phyloP scores from a whole-genome alignment of 768 basidiomycete genomes.

The Boletus tomentosulus region DNA sequence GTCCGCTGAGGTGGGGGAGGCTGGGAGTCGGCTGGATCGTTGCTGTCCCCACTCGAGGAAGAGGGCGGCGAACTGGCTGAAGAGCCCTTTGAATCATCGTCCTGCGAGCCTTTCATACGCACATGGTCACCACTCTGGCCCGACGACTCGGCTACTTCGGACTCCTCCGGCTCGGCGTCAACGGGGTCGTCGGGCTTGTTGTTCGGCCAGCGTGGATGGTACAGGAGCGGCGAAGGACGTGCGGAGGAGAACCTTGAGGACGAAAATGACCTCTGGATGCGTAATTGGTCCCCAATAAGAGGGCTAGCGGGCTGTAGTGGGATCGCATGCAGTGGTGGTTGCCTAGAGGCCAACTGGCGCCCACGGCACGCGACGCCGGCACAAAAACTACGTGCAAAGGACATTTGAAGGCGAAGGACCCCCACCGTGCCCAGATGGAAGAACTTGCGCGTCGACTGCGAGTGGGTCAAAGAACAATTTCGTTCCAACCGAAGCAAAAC shows the following conservation, averaged over 20 bases:
- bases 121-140: conserved; percentile 14
- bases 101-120: conserved; percentile 25
- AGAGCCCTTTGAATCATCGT: conserved; percentile 31
- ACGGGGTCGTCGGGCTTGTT: conserved; percentile 28
- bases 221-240: conserved; percentile 30
- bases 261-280: conserved; percentile 24
- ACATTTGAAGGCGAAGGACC: conserved; percentile 21
- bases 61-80: conserved; percentile 32
- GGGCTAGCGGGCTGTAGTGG: conserved; percentile 5
- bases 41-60: conserved; percentile 38
- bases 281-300: conserved; percentile 6
- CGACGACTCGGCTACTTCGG: conserved; percentile 23
- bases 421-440: conserved; percentile 10
- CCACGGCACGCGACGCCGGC: conserved; percentile 9
- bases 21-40: conserved; percentile 37
- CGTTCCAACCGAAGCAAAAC: no score
- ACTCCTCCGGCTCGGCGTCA: conserved; percentile 22
- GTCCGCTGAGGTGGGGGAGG: conserved; percentile 37
- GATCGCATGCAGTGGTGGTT: conserved; percentile 11
- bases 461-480: not conserved
- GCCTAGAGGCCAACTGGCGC: conserved; percentile 8
- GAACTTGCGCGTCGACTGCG: not conserved
- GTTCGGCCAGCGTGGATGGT: conserved; percentile 39
- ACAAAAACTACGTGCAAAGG: conserved; percentile 19
- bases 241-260: conserved; percentile 21